These are phyloP conservation scores for Dissophora globulifera DNA, from an alignment of 192 early-diverging fungal genomes.

Conservation along the genomic window DNA sequence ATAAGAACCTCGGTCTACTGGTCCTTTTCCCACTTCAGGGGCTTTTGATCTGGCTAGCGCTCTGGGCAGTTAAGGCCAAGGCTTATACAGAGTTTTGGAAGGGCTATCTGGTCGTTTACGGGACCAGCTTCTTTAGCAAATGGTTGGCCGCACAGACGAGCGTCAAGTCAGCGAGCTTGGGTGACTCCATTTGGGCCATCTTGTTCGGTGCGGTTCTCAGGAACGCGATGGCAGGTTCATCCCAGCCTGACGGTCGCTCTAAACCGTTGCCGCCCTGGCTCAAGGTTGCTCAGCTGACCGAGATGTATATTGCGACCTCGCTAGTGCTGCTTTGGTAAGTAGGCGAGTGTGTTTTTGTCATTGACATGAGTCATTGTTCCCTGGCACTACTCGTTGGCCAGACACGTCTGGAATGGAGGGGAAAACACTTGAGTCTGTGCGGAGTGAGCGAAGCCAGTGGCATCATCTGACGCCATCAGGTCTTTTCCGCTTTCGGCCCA, in stretches of 20 bases:
- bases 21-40: constrained; percentile 61
- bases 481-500: not conserved
- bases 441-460: no score
- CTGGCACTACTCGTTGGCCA: no score
- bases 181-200: constrained; percentile 68
- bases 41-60: constrained; percentile 53
- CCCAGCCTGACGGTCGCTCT: constrained; percentile 41
- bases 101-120: constrained; percentile 58
- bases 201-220: constrained; percentile 59
- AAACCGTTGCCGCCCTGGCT: constrained; percentile 58
- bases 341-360: no score
- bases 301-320: constrained; percentile 64
- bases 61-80: constrained; percentile 39
- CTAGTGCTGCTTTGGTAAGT: constrained; percentile 58
- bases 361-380: no score
- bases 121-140: constrained; percentile 59
- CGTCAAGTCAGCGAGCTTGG: constrained; percentile 57
- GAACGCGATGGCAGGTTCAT: constrained; percentile 41
- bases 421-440: no score
- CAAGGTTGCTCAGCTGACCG: constrained; percentile 65
- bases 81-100: constrained; percentile 52
- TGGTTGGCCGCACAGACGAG: constrained; percentile 56
- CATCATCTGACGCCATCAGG: constrained; percentile 36
- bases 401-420: no score
- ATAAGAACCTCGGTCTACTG: constrained; percentile 51